A percentile compares a stretch with the other conserved stretches of the same genome.
phyloP scores from a whole-genome alignment of 345 rosid genomes.

The thale cress (Arabidopsis thaliana) region DNA sequence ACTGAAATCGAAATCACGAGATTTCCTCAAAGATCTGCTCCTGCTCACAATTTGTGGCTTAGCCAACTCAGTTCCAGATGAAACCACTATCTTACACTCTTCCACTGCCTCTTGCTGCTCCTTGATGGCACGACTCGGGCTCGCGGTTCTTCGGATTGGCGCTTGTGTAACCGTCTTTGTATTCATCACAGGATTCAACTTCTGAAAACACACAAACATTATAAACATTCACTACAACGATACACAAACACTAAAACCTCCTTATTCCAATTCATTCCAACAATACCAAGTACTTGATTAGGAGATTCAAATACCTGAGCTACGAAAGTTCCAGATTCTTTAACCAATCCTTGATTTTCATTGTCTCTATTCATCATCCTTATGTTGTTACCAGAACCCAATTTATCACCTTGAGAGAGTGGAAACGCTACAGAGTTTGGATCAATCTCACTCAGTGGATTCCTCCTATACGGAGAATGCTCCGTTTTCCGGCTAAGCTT shows the following conservation, averaged over 20 bases:
- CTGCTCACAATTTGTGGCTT: constrained; percentile 63
- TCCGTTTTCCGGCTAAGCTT: constrained; percentile 85
- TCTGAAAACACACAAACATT: constrained; percentile 41
- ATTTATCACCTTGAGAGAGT: constrained; percentile 47
- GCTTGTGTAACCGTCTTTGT: constrained; percentile 43
- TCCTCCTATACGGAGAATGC: constrained; percentile 75
- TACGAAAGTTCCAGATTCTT: constrained; percentile 41
- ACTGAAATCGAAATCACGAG: constrained; percentile 71
- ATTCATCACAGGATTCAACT: constrained; percentile 44
- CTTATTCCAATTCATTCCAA: neutral
- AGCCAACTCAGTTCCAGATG: constrained; percentile 44
- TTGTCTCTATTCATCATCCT: constrained; percentile 42
- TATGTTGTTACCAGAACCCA: constrained; percentile 36
- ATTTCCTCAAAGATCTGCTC: constrained; percentile 76
- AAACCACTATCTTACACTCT: constrained; percentile 46
- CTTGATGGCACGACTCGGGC: constrained; percentile 43
- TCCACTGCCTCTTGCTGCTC: constrained; percentile 46
- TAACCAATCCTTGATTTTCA: constrained; percentile 14
- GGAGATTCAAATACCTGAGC: constrained; percentile 47
- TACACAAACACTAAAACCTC: neutral
- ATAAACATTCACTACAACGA: constrained; percentile 1
- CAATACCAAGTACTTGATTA: neutral
- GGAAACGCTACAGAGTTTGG: constrained; percentile 56
- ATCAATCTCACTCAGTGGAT: constrained; percentile 73
- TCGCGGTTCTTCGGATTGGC: constrained; percentile 37